Conservation (phyloP, 1,139 yeast species). For the Kluyveromyces sp. region DNA sequence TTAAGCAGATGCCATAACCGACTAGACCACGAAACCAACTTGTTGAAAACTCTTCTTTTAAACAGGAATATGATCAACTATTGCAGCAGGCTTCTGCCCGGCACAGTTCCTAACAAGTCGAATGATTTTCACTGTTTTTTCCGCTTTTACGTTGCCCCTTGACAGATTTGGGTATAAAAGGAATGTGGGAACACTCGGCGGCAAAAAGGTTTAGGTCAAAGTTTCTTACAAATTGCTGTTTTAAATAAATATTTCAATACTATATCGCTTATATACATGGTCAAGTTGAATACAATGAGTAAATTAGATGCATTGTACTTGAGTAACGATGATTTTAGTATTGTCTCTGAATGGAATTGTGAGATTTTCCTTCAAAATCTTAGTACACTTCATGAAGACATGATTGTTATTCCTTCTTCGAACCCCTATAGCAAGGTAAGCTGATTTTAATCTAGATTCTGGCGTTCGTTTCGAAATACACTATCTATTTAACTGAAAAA, state of each 20-base stretch:
- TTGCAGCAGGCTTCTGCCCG: too few species aligned
- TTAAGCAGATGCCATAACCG: conserved; percentile 99
- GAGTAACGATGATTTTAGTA: not conserved
- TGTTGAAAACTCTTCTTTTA: not conserved
- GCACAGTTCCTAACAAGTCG: too few species aligned
- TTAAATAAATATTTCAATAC: too few species aligned
- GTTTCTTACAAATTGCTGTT: not conserved
- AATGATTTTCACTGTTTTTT: too few species aligned
- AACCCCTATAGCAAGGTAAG: not conserved
- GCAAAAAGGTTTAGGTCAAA: not conserved
- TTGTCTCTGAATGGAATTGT: conserved; percentile 3
- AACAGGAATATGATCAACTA: not conserved
- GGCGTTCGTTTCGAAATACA: not conserved
- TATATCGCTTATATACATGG: not conserved
- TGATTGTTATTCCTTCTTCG: conserved; percentile 4
- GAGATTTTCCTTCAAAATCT: not conserved
- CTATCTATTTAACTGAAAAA: not conserved
- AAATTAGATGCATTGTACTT: not conserved
- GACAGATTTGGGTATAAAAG: not conserved
- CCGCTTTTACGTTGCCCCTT: not conserved
- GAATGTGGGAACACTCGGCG: not conserved
- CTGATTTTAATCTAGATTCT: not conserved
- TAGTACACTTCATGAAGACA: not conserved
- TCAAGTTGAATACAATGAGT: not conserved
- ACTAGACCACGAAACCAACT: conserved; percentile 84